phyloP scores from a whole-genome alignment of 2,329 filamentous ascomycete genomes.

The Trichophyton equinum region DNA sequence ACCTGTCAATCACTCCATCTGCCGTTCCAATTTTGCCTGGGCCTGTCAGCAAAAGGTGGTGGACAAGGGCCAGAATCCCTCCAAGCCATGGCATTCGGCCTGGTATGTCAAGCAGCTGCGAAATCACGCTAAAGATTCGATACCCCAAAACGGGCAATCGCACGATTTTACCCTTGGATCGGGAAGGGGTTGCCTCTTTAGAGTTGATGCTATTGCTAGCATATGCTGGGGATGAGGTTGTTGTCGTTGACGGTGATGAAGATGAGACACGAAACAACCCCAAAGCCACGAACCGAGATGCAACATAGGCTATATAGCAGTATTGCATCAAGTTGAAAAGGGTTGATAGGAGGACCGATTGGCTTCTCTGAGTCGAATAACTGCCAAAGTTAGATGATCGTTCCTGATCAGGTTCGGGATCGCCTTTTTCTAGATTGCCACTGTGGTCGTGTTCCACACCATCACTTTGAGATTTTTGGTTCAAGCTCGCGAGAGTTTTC shows the following conservation, averaged over 20 bases:
- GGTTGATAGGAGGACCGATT: slow-evolving; percentile 27
- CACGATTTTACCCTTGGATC: slow-evolving; percentile 19
- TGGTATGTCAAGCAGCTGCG: slow-evolving; percentile 60
- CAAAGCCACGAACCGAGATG: slow-evolving; percentile 52
- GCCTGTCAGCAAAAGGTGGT: slow-evolving; percentile 60
- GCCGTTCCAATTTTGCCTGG: slow-evolving; percentile 63
- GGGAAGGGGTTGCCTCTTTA: slow-evolving; percentile 15
- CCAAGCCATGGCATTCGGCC: slow-evolving; percentile 82
- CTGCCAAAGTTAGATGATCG: slow-evolving; percentile 6
- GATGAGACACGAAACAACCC: slow-evolving; percentile 54
- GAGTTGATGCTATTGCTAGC: not conserved
- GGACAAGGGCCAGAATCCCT: slow-evolving; percentile 61
- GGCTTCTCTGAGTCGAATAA: slow-evolving; percentile 19
- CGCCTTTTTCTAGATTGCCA: not conserved
- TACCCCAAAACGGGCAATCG: slow-evolving; percentile 60
- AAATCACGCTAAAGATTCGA: slow-evolving; percentile 61
- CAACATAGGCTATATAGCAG: slow-evolving; percentile 42
- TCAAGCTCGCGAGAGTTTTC: slow-evolving; percentile 48
- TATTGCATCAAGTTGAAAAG: slow-evolving; percentile 44
- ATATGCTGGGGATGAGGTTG: slow-evolving; percentile 21
- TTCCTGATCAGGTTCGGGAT: slow-evolving; percentile 12
- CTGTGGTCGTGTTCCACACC: slow-evolving; percentile 18
- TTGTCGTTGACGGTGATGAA: slow-evolving; percentile 33
- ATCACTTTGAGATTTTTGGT: slow-evolving; percentile 17
- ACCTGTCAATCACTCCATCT: slow-evolving; percentile 81